Conservation (phyloP, 2,329 filamentous ascomycete genomes). For the Pseudogymnoascus verrucosus region DNA sequence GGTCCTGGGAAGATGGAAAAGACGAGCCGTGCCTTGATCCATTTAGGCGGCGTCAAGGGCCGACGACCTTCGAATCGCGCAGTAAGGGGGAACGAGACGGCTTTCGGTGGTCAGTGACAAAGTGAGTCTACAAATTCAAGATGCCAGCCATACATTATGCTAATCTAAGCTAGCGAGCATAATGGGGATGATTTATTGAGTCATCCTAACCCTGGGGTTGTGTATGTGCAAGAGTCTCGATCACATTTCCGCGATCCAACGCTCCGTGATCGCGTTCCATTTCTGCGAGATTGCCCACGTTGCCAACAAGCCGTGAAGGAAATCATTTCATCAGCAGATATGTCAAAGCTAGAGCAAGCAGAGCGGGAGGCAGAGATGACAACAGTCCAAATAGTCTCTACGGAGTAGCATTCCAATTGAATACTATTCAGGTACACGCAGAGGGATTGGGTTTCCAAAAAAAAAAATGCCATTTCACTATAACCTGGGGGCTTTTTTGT, state of each 20-base stretch:
- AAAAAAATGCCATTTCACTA: neutral
- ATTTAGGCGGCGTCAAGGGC: neutral
- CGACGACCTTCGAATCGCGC: neutral
- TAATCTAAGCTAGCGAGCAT: neutral
- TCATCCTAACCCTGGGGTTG: neutral
- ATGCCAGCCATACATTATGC: neutral
- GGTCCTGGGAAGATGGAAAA: neutral
- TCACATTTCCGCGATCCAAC: neutral
- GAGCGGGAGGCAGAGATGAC: neutral
- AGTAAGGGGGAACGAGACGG: neutral
- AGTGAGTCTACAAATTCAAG: neutral
- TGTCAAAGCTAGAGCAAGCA: neutral
- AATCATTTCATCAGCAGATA: neutral
- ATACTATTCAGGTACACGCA: neutral
- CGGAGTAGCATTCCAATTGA: neutral
- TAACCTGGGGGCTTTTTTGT: neutral
- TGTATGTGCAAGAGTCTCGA: no score
- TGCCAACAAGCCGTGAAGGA: neutral
- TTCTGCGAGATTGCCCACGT: neutral
- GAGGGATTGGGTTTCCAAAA: neutral
- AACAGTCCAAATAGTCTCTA: neutral
- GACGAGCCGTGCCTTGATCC: neutral
- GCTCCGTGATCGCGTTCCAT: neutral
- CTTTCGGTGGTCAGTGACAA: neutral
- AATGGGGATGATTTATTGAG: neutral